These are phyloP conservation scores for Zygotorulaspora florentina DNA, from an alignment of 805 yeast genomes.

Conservation along the genomic window DNA sequence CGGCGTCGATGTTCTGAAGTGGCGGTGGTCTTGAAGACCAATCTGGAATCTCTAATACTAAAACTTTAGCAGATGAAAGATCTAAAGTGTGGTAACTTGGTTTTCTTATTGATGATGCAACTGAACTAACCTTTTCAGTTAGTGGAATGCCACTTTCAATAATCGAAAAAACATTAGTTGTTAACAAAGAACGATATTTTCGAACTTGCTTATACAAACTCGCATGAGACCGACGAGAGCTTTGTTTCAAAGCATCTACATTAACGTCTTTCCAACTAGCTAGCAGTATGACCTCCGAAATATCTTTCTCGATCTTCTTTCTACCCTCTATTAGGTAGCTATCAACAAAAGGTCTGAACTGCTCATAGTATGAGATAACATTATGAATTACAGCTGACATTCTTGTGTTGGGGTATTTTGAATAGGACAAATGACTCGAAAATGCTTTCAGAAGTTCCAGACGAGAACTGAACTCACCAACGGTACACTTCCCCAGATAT, in stretches of 20 bases:
- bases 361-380: slow-evolving; percentile 59
- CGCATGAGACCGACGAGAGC: slow-evolving; percentile 86
- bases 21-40: slow-evolving; percentile 59
- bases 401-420: slow-evolving; percentile 28
- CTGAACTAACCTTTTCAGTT: slow-evolving; percentile 15
- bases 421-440: slow-evolving; percentile 43
- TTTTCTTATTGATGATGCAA: background rate
- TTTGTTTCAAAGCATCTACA: slow-evolving; percentile 86
- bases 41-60: slow-evolving; percentile 37
- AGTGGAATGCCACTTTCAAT: slow-evolving; percentile 52
- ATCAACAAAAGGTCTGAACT: slow-evolving; percentile 51
- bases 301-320: slow-evolving; percentile 65
- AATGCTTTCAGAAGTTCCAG: slow-evolving; percentile 63
- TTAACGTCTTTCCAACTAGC: slow-evolving; percentile 98
- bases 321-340: slow-evolving; percentile 44
- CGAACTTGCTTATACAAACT: slow-evolving; percentile 77
- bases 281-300: slow-evolving; percentile 75
- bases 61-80: slow-evolving; percentile 12
- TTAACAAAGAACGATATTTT: slow-evolving; percentile 66
- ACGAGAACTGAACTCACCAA: slow-evolving; percentile 67
- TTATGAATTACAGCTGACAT: slow-evolving; percentile 28
- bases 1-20: slow-evolving; percentile 46
- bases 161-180: slow-evolving; percentile 46
- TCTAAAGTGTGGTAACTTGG: slow-evolving; percentile 12
- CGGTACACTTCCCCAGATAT: slow-evolving; percentile 69